Base-by-base conservation (phyloP, 306 rosid genomes). In the Cucumis cinereus region DNA sequence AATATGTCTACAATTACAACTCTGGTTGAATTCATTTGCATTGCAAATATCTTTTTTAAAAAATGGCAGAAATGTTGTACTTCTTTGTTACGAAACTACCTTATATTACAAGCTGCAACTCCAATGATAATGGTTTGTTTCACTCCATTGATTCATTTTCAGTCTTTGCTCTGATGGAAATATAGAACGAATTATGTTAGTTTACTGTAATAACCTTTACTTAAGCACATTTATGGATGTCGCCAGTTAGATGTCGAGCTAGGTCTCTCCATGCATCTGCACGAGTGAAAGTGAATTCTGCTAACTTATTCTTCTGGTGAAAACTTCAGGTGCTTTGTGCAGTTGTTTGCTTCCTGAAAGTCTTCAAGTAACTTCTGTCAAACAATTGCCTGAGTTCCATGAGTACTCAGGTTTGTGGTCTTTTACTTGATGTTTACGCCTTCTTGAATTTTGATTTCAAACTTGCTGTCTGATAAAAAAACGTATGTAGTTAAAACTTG, bases 261-360 rank as follows among this genome's bases (percentile, higher is more conserved):
- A 14, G 22, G 24, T 26, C 41, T 45, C 75, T 6, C 24, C 57
- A 70, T 49, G 22, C 75, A 67, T 67, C 41, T 20, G 26, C 73
- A 20, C 4, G 17, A 17, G 5, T 16, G 28, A 28, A 72, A 26
- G 15, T 45, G 77, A 36, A 35, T 60, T 33, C 26, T 76, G 62
- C 59, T 60, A 67, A 63, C 58, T 66, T 17, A 17, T 8, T 47
- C 50, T 75, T 82, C 80, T 80, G 79, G 71, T 74, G 64, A 78
- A 79, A 86, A 76, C 83, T 81, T 78, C 93, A 95, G 99, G 98
- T 85, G 77, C 90, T 67, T 50, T 95, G 67, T 95, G 99, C 79
- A 86, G 99, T 77, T 95, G 99, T 84, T 77, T 95, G 80, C 97
- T 95, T 74, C 99, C 99, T 62, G 99, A 95, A 87, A 87, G 93